Evolutionary conservation across 106 monocot species (phyloP).

Genomic region (Phalaenopsis aphrodite): DNA sequence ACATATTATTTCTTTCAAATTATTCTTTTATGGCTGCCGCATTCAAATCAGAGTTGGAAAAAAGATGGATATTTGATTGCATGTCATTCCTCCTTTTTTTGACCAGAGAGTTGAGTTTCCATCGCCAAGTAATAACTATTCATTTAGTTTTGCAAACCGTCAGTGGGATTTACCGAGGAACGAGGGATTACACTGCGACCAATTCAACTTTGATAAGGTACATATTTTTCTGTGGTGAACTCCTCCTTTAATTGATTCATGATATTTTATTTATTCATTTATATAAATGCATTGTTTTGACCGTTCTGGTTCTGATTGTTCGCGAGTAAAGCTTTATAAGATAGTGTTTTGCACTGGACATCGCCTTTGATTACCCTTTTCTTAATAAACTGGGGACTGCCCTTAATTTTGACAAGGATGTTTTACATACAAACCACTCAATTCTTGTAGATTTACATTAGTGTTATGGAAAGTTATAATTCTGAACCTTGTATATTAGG

Average conservation of each 20-base stretch:
- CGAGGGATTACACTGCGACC: slow-evolving; percentile 43
- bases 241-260: not conserved
- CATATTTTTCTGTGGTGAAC: not conserved
- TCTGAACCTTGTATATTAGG: no score
- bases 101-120: slow-evolving; percentile 93
- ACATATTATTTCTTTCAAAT: not conserved
- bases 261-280: not conserved
- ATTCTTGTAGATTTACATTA: no score
- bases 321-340: not conserved
- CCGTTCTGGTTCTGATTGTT: not conserved
- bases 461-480: no score
- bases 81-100: not conserved
- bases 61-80: not conserved
- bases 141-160: slow-evolving; percentile 62
- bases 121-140: slow-evolving; percentile 68
- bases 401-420: no score
- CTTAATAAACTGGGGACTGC: not conserved
- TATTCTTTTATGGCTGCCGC: slow-evolving; percentile 3
- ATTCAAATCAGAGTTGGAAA: not conserved
- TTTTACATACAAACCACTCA: no score
- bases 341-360: not conserved
- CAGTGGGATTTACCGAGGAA: slow-evolving; percentile 59
- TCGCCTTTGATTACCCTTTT: not conserved
- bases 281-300: not conserved
- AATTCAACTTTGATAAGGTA: slow-evolving; percentile 96